Evolutionary conservation across 768 basidiomycete species (phyloP), one percentile per base, ranked within the genome.

Genomic region (Lactifluus subvellereus): DNA sequence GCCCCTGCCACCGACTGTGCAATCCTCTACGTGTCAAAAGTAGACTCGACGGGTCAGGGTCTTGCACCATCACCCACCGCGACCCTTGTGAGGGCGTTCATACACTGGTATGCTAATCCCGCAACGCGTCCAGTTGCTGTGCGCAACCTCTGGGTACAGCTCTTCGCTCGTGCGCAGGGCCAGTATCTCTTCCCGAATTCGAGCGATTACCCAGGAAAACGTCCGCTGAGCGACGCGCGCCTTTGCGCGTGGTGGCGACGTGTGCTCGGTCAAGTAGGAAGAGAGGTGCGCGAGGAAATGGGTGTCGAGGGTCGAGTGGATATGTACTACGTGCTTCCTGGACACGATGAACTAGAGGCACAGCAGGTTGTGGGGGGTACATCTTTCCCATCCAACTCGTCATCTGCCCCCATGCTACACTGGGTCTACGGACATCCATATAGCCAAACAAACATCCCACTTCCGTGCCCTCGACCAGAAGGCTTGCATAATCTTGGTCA

Each of bases 181-280:
- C 95, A 98, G 73, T 99, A 98, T 72, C 79, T 99, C 54, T 99
- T 98, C 74, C 89, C 95, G 0, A 94, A 94, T 72, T 93, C 91
- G 10, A 76, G 82, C 3, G 85, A 90, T 20, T 84, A 79, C 66
- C 58, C 74, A 2, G 83, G 83, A 2, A 98, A 98, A 74, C 81
- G 76, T 18, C 86, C 89, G 1, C 74, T 96, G 58, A 80, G 82
- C 49, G 97, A 98, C 71, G 77, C 86, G 49, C 80, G 82, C 70
- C 80, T 98, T 3, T 93, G 93, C 71, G 84, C 79, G 43, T 99
- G 97, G 97, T 99, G 97, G 97, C 90, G 87, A 72, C 80, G 82
- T 22, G 78, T 90, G 33, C 73, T 95, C 53, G 79, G 82, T 58
- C 76, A 79, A 30, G 84, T 88, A 5, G 84, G 80, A 4, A 67